Evolutionary conservation across 768 basidiomycete genomes (phyloP), one percentile per base, ranked within the genome.

Genomic region (Agaricus sinodeliciosus): DNA sequence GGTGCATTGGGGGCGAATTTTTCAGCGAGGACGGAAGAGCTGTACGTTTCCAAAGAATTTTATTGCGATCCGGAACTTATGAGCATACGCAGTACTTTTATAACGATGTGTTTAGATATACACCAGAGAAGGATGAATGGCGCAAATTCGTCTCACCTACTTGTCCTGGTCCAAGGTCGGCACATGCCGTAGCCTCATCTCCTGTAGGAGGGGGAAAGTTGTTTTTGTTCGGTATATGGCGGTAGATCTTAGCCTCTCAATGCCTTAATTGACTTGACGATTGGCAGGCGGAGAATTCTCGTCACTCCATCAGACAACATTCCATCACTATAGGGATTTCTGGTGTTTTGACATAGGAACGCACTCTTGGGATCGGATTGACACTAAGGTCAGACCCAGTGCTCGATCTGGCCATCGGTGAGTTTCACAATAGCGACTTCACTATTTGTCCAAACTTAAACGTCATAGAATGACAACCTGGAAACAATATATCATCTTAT

Each of bases 101-200:
- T 68, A 88, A 85, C 58, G 92, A 94, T 59, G 82, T 91, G 0
- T 94, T 85, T 65, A 76, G 93, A 18, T 94, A 94, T 66, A 77
- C 84, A 0, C 88, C 91, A 0, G 89, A 90, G 35, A 91, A 91
- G 82, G 84, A 94, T 60, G 93, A 95, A 73, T 95, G 93, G 93
- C 77, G 87, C 9, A 82, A 81, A 60, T 94, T 90, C 57, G 74
- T 91, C 25, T 90, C 88, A 0, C 85, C 82, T 11, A 90, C 85
- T 0, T 89, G 87, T 58, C 94, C 94, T 0, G 89, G 90, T 2
- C 93, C 93, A 2, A 77, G 93, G 39, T 89, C 86, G 8, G 93
- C 93, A 0, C 93, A 95, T 65, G 87, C 88, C 9, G 81, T 90
- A 4, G 85, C 84, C 19, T 79, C 81, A 0, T 80, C 81, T 2